Evolutionary conservation across 2,329 filamentous ascomycete species (phyloP).

Genomic region (Sporothrix humicola): DNA sequence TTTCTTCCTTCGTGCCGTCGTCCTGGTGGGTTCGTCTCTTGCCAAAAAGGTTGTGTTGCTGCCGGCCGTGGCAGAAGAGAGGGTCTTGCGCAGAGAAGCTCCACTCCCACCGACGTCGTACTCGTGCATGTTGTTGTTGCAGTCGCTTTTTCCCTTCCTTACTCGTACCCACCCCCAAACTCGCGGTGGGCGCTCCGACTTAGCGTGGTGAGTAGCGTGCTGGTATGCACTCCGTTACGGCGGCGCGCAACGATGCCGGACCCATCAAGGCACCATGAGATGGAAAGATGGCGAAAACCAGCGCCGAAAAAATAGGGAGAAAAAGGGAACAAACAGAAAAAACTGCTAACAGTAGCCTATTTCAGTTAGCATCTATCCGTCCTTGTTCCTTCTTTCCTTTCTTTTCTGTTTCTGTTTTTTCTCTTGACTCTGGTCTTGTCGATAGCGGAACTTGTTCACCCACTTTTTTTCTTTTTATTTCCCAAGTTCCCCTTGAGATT

Average conservation of each 20-base stretch:
- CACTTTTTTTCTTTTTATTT: constrained; percentile 25
- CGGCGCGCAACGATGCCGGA: constrained; percentile 32
- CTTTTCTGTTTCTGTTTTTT: not conserved
- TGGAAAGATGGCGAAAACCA: constrained; percentile 13
- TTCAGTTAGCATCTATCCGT: constrained; percentile 17
- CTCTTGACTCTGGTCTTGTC: constrained; percentile 3
- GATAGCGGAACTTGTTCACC: constrained; percentile 18
- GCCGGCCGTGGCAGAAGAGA: not conserved
- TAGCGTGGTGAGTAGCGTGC: constrained; percentile 15
- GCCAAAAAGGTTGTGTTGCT: constrained; percentile 9
- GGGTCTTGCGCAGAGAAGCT: constrained; percentile 2
- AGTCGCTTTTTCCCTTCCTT: not conserved
- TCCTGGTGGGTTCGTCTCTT: not conserved
- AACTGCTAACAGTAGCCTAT: constrained; percentile 22
- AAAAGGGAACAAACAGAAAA: constrained; percentile 14
- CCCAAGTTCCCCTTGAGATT: not conserved
- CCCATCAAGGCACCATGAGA: constrained; percentile 23
- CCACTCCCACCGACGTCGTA: constrained; percentile 13
- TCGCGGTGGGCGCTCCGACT: constrained; percentile 7
- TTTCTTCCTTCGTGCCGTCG: not conserved
- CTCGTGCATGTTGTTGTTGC: constrained; percentile 1
- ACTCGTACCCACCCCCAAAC: constrained; percentile 20
- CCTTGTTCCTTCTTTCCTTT: not conserved
- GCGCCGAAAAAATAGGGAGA: not conserved
- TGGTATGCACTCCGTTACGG: constrained; percentile 30